Evolutionary conservation across 2,329 filamentous ascomycete genomes (phyloP), one percentile per base, ranked within the genome.

Genomic region (Colletotrichum lini): DNA sequence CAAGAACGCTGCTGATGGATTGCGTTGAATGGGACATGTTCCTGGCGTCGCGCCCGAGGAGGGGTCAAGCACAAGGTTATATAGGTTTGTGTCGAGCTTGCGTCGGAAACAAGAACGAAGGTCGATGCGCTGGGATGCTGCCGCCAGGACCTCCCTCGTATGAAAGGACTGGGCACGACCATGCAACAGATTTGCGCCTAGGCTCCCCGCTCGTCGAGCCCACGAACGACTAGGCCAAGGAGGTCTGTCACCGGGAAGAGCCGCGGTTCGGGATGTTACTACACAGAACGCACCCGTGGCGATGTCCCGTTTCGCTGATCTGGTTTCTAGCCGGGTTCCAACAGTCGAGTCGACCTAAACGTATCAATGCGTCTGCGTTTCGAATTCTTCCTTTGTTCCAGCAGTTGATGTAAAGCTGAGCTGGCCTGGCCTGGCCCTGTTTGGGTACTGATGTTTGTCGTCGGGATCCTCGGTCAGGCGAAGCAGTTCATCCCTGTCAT

Each of bases 91-190:
- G 67, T 59, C 26, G 58, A 59, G 44, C 35, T 42, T 64, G 53
- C 45, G 58, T 72, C 58, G 65, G 59, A 72, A 47, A n/a, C 23
- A 53, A 63, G 59, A 64, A 23, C 47, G 63, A 72, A 72, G 53
- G 65, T 64, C 54, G 69, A 69, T 69, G 68, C 57, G 68, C 68
- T 68, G 65, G 68, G 68, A 63, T 68, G 69, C 65, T 15, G 58
- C 5, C 69, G 69, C 69, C 65, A 60, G 69, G 69, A 59, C 69
- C 69, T 59, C 47, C 69, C 65, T 59, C 69, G 58, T 59, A 56
- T 42, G 65, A 15, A 30, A 6, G 49, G n/a, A 40, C 69, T 16
- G 59, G 65, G 69, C 58, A 63, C 52, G 59, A 63, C 69, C 65
- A 71, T 72, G 69, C 69, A 63, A 59, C 58, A 59, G 40, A 35